A percentile compares a stretch with the other conserved stretches of the same genome.
Evolutionary conservation across 129 eudicot genomes (phyloP).

Genomic region (Tagetes erecta): DNA sequence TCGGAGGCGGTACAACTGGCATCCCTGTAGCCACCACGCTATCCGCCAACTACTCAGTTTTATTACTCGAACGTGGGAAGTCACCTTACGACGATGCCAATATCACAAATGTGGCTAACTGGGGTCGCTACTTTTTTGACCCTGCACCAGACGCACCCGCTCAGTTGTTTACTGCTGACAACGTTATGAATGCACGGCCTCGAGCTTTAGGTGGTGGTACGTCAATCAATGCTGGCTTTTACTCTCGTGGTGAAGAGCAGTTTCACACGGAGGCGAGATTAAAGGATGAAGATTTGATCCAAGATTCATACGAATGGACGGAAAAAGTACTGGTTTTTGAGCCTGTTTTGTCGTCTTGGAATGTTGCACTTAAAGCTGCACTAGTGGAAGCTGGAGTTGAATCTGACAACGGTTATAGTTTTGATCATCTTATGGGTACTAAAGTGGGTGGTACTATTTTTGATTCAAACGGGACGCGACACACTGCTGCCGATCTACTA

Average conservation of each 20-base stretch:
- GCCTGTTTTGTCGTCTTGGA: slow-evolving; percentile 14
- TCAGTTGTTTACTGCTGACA: slow-evolving; percentile 29
- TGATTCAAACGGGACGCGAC: slow-evolving; percentile 16
- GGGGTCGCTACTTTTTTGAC: slow-evolving; percentile 16
- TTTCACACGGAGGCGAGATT: slow-evolving; percentile 14
- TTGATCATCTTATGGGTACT: slow-evolving; percentile 20
- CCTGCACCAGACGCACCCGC: slow-evolving; percentile 28
- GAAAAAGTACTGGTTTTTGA: slow-evolving; percentile 24
- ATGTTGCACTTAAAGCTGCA: background rate
- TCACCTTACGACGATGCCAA: slow-evolving; percentile 31
- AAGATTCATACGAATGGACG: slow-evolving; percentile 14
- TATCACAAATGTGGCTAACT: slow-evolving; percentile 1
- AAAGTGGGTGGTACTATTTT: slow-evolving; percentile 27
- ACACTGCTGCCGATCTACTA: slow-evolving; percentile 20
- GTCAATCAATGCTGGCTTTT: slow-evolving; percentile 75
- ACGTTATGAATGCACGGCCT: slow-evolving; percentile 32
- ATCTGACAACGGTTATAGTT: slow-evolving; percentile 24
- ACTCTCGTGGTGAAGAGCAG: slow-evolving; percentile 45
- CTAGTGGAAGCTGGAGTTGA: slow-evolving; percentile 20
- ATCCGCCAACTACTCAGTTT: slow-evolving; percentile 38
- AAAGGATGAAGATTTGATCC: slow-evolving; percentile 21
- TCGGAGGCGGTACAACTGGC: slow-evolving; percentile 50
- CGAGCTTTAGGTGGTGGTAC: slow-evolving; percentile 58
- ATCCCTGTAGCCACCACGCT: slow-evolving; percentile 41
- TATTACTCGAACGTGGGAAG: slow-evolving; percentile 43